A percentile compares a stretch with the other conserved stretches of the same genome.
Conservation (phyloP, 345 rosid genomes). For the Camelina neglecta region DNA sequence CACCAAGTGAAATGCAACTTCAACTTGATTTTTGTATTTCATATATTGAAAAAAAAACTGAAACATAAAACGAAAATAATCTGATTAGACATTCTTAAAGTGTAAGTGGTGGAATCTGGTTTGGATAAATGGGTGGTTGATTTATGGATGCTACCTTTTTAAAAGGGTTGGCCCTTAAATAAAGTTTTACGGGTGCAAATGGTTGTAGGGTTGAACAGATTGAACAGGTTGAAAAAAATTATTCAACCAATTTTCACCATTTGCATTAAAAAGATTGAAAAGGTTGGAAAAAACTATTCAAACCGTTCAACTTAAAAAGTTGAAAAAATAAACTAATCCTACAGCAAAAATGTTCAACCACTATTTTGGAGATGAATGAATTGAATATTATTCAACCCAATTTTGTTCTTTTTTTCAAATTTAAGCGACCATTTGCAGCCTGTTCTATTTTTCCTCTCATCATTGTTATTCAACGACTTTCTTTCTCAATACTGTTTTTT, state of each 20-base stretch:
- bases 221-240: too few species aligned
- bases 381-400: too few species aligned
- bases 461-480: constrained; percentile 21
- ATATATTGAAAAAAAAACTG: neutral
- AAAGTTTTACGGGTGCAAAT: neutral
- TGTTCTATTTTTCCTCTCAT: neutral
- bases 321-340: too few species aligned
- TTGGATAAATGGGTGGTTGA: constrained; percentile 33
- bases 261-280: too few species aligned
- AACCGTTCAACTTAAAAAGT: too few species aligned
- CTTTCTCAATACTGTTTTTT: neutral
- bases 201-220: too few species aligned
- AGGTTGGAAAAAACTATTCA: too few species aligned
- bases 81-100: constrained; percentile 10
- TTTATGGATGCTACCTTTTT: constrained; percentile 18
- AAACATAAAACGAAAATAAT: neutral
- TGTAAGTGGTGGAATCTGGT: constrained; percentile 25
- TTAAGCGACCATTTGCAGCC: too few species aligned
- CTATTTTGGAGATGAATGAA: too few species aligned
- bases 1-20: neutral
- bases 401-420: too few species aligned
- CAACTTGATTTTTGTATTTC: neutral
- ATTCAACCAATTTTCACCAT: too few species aligned
- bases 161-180: constrained; percentile 28
- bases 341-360: too few species aligned